Evolutionary conservation across 2,329 filamentous ascomycete genomes (phyloP), one percentile per base, ranked within the genome.

Genomic region (Beauveria brongniartii): DNA sequence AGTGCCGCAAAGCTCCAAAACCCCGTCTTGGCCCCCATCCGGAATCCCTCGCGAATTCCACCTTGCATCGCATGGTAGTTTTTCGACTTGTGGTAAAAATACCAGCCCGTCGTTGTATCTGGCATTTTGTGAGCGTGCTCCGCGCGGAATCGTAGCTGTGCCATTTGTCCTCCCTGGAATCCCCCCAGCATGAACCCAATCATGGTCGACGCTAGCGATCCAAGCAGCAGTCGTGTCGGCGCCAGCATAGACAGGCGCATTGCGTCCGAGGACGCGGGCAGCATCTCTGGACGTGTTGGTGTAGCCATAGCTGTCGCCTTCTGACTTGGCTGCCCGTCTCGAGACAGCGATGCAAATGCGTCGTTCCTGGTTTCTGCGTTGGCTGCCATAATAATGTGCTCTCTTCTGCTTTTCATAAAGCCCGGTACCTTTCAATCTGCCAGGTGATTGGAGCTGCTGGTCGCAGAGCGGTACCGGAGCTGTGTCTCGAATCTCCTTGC

Each of bases 71-170:
- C 83, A 68, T 91, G 86, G 77, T 99, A 97, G 75, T 96, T 97
- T 75, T 97, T 97, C 71, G 86, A 91, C 76, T 97, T 97, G 79
- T 97, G 93, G 74, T 99, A 99, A n/a, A 97, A 83, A 72, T 93
- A 99, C 94, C 94, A 99, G 20, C 92, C 93, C 2, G 87, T 85
- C 28, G 90, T 87, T 1, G 87, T 87, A 3, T 84, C 86, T 22
- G 94, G 94, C 64, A 97, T 85, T 66, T 93, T 90, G 79, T 99
- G 94, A 1, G 94, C 92, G 71, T 99, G 96, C 75, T 99, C 94
- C 63, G 94, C 94, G 60, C 93, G 88, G 77, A 97, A 99, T 44
- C 89, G 88, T 62, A 96, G 80, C 56, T 89, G 87, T 1, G 90
- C 84, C 71, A 83, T 86, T 69, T 86, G 86, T 62, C 86, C 87